A percentile compares a stretch with the other conserved stretches of the same genome.
Evolutionary conservation across 768 basidiomycete genomes (phyloP).

Genomic region (Porphyrellus cyaneotinctus): DNA sequence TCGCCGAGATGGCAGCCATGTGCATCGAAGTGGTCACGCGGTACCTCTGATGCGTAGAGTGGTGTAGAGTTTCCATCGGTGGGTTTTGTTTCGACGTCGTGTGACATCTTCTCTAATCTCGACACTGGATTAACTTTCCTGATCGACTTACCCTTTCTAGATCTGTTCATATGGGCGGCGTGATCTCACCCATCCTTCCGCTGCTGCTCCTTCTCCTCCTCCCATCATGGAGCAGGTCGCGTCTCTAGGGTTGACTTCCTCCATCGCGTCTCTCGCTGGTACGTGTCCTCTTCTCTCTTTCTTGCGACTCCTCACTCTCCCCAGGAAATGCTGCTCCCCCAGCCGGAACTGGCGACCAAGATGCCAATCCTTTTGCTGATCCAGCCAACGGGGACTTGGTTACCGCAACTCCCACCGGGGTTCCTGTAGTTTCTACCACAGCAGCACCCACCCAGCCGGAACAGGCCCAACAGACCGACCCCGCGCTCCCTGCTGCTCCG

Average conservation of each 20-base stretch:
- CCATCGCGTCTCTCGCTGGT: constrained; percentile 18
- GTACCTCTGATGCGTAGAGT: not conserved
- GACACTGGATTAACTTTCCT: not conserved
- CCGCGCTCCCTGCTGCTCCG: constrained; percentile 1
- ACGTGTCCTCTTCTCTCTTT: not conserved
- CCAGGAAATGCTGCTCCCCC: constrained; percentile 10
- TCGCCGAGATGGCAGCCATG: no score
- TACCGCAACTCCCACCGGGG: constrained; percentile 8
- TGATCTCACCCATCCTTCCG: not conserved
- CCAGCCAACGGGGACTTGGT: constrained; percentile 5
- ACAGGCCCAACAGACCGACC: not conserved
- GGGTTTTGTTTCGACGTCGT: not conserved
- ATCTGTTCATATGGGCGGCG: not conserved
- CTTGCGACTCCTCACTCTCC: not conserved
- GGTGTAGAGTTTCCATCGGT: not conserved
- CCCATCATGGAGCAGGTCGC: constrained; percentile 5
- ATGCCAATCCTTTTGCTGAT: constrained; percentile 8
- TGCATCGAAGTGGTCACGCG: not conserved
- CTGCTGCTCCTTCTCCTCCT: not conserved
- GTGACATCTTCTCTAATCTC: not conserved
- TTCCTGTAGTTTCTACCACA: not conserved
- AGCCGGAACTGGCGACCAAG: constrained; percentile 1
- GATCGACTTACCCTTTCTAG: not conserved
- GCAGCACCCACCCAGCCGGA: not conserved
- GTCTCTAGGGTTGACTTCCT: not conserved